Evolutionary conservation across 768 basidiomycete species (phyloP).

Genomic region (Pisolithus tinctorius): DNA sequence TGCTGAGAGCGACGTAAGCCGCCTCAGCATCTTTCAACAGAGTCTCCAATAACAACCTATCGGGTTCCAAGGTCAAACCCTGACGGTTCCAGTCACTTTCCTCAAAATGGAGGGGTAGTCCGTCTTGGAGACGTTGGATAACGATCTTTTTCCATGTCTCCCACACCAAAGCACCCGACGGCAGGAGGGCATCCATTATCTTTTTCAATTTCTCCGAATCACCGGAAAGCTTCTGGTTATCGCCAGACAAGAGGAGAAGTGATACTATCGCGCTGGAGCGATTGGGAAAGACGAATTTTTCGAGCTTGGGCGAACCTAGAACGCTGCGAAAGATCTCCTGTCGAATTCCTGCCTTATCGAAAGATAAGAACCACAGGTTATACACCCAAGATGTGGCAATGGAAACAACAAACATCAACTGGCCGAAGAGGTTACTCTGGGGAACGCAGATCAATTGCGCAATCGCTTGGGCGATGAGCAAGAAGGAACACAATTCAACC

Average conservation of each 20-base stretch:
- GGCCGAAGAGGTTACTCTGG: too few species aligned
- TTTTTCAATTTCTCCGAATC: background rate
- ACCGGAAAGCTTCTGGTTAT: background rate
- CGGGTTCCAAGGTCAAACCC: background rate
- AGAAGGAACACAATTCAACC: too few species aligned
- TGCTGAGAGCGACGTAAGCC: too few species aligned
- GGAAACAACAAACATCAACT: too few species aligned
- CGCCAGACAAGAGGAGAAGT: conserved; percentile 3
- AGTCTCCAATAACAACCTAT: background rate
- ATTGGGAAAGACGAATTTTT: conserved; percentile 6
- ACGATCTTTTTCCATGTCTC: too few species aligned
- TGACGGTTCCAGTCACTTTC: too few species aligned
- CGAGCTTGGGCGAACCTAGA: conserved; percentile 1
- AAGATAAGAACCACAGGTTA: conserved; percentile 21
- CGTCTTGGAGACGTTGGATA: background rate
- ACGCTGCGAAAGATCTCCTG: background rate
- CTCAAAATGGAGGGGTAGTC: background rate
- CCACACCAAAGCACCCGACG: too few species aligned
- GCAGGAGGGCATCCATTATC: too few species aligned
- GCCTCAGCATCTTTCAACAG: background rate
- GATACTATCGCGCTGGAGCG: conserved; percentile 7
- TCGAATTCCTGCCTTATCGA: conserved; percentile 25
- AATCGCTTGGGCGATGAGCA: too few species aligned
- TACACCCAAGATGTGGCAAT: conserved; percentile 23
- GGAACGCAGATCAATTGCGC: too few species aligned